Evolutionary conservation across 768 basidiomycete genomes (phyloP), one percentile per base, ranked within the genome.

Genomic region (Lepiota venenata): DNA sequence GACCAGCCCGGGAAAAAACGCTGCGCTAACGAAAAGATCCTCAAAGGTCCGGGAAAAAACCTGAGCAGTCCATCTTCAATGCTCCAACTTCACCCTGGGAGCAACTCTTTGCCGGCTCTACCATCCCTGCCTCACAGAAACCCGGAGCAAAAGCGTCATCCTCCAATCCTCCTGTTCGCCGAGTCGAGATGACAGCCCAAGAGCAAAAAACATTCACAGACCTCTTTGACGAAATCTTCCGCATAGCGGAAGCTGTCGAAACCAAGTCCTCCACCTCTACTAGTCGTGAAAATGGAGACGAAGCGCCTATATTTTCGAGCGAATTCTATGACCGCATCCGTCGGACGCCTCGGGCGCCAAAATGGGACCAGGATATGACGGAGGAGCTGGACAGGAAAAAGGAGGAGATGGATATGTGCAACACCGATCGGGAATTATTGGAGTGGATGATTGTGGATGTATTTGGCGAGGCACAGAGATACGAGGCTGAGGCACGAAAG

Each of bases 381-480:
- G 77, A 84, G 52, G 71, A 77, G 47, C 69, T 89, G 22, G 91
- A 91, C 60, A 71, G 75, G 20, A 83, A 85, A 63, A 85, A 84
- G 65, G 90, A 90, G 57, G 79, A 81, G 52, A 88, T 94, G 74
- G 78, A 87, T 47, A 63, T 79, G 15, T 90, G 87, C 59, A 70
- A 76, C 20, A 85, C 77, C 6, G 92, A 93, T 61, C 71, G 79
- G 54, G 76, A 87, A 49, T 75, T 94, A 15, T 74, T 93, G 47
- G 76, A 82, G 35, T 94, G 92, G 92, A 82, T 85, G 10, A 69
- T 77, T 61, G 68, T 70, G 14, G 81, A 87, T 48, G 80, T 93
- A 2, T 94, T 93, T 61, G 81, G 70, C 14, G 79, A 82, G 59
- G 81, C 80, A 3, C 61, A 71, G 60, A 64, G 65, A 44, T 81